phyloP scores from a whole-genome alignment of 2,329 filamentous ascomycete species.

The Penicillium rolfsii region DNA sequence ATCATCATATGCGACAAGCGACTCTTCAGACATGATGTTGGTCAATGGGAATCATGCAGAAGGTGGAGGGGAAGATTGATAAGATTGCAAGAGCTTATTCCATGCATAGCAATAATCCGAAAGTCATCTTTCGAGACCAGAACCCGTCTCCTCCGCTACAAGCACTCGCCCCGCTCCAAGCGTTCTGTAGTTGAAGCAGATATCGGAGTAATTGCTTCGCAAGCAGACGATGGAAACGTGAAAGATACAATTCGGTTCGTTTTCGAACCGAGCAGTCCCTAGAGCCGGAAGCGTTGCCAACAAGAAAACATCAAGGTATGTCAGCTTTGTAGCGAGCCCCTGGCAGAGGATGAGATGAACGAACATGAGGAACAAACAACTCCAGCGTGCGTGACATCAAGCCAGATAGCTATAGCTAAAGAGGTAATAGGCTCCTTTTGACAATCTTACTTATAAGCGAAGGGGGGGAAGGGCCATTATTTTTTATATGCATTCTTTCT shows the following conservation, averaged over 20 bases:
- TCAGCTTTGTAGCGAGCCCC: too few relatives aligned
- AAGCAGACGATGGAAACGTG: neutral
- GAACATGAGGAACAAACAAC: too few relatives aligned
- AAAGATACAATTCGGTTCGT: conserved; percentile 11
- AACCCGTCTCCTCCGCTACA: neutral
- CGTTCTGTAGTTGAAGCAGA: neutral
- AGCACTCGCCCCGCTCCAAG: neutral
- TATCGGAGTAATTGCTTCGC: conserved; percentile 4
- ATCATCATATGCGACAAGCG: conserved; percentile 12
- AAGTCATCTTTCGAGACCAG: neutral
- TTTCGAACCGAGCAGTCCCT: conserved; percentile 13
- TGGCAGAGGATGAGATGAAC: too few relatives aligned
- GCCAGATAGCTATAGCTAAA: too few relatives aligned
- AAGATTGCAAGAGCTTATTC: neutral
- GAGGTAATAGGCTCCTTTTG: too few relatives aligned
- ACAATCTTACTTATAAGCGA: too few relatives aligned
- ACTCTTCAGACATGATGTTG: conserved; percentile 12
- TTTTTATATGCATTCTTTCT: too few relatives aligned
- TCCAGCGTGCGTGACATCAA: too few relatives aligned
- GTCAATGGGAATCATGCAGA: neutral
- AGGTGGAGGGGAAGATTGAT: neutral
- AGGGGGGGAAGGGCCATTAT: too few relatives aligned
- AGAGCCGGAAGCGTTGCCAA: conserved; percentile 7
- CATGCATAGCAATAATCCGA: too few relatives aligned
- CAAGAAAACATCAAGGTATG: neutral